Evolutionary conservation across 768 basidiomycete species (phyloP).

Genomic region (Boletus sensibilis): DNA sequence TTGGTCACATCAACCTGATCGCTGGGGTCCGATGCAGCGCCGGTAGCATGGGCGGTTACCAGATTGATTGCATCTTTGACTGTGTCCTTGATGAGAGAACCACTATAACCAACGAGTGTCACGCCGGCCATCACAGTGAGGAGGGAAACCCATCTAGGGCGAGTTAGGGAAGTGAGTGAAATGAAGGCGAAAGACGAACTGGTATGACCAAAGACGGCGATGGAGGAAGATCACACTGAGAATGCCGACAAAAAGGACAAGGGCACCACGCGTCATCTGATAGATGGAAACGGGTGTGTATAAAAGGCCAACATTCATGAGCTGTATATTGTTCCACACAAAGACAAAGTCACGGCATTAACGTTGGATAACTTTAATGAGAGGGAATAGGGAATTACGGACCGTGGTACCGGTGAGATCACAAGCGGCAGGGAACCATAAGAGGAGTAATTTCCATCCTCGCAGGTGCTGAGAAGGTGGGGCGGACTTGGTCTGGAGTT

Average conservation of each 20-base stretch:
- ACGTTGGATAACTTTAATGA: conserved; percentile 10
- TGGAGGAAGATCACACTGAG: conserved; percentile 90
- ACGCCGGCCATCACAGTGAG: conserved; percentile 86
- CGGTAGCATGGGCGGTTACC: conserved; percentile 18
- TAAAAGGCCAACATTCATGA: conserved; percentile 95
- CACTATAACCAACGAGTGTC: conserved; percentile 82
- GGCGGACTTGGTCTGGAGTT: conserved; percentile 33
- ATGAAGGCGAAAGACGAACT: conserved; percentile 45
- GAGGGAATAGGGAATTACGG: conserved; percentile 34
- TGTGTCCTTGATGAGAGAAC: conserved; percentile 80
- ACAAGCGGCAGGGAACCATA: conserved; percentile 87
- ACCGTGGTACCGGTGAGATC: conserved; percentile 92
- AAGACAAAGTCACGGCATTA: conserved; percentile 19
- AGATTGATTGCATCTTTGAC: conserved; percentile 45
- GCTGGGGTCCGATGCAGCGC: conserved; percentile 42
- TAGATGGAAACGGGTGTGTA: conserved; percentile 97
- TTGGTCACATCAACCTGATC: conserved; percentile 65
- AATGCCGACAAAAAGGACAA: conserved; percentile 90
- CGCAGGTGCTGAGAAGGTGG: conserved; percentile 44
- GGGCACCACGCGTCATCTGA: conserved; percentile 93
- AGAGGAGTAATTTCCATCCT: conserved; percentile 69
- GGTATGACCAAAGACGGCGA: conserved; percentile 83
- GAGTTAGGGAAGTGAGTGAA: not conserved
- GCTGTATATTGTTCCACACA: conserved; percentile 31
- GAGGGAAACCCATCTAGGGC: conserved; percentile 80